Evolutionary conservation across 345 rosid genomes (phyloP), one percentile per base, ranked within the genome.

Genomic region (Salix udensis): DNA sequence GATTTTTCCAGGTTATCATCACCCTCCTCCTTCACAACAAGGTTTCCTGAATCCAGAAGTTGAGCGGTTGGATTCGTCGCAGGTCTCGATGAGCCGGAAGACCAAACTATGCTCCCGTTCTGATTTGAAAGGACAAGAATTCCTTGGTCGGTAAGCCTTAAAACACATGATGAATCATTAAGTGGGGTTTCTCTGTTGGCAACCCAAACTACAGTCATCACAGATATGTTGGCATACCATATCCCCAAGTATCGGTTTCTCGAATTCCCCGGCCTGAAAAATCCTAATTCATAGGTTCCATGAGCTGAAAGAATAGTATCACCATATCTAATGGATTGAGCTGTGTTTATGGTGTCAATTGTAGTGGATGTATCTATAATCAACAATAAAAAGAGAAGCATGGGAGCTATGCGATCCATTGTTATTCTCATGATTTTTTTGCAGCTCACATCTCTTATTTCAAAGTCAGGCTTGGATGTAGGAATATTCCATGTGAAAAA

Each of bases 151-250:
- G 36, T 31, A 28, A 65, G 15, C 36, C 34, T 65, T 9, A 65
- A 12, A 14, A 26, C 21, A 7, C 42, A 40, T 31, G 68, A 28
- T 65, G 68, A 28, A 30, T 65, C 68, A 6, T 31, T 28, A 19
- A 65, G 39, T 1, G 68, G 68, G 68, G 21, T 65, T 8, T 65
- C 21, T 65, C 68, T 31, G 68, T 65, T 65, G 68, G 68, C 68
- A 65, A 65, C 39, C 68, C 68, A 65, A 13, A 65, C 18, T 2
- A 65, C 68, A 11, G 68, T 65, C 39, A 26, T 9, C 19, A 30
- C 16, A 23, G 39, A 37, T 26, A 65, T 31, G 1, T 65, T 65
- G n/a, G 9, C 7, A 37, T 65, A 65, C 39, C 68, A 65, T 65
- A 65, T 28, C 31, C 68, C 68, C 39, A 65, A 5, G 68, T 65